Conservation (phyloP, 2,329 filamentous ascomycete genomes). For the Dichotomopilus funicola region DNA sequence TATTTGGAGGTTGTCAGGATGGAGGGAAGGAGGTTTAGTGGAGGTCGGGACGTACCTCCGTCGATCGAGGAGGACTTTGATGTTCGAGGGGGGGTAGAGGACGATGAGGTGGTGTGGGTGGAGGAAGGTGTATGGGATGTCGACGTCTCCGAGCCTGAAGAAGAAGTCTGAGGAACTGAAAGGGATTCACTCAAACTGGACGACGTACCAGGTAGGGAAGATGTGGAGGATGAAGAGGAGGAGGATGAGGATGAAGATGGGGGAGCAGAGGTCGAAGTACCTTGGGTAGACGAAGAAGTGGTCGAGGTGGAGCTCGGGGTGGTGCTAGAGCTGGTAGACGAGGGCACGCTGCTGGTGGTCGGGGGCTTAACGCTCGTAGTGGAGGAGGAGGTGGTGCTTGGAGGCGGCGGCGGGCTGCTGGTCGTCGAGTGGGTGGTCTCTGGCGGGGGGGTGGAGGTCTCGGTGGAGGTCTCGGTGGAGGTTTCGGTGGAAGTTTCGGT, state of each 20-base stretch:
- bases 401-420: too few species aligned
- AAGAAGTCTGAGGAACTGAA: constrained; percentile 25
- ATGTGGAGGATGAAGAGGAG: constrained; percentile 5
- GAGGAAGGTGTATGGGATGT: neutral
- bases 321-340: too few species aligned
- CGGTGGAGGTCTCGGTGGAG: constrained; percentile 13
- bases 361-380: too few species aligned
- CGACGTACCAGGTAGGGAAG: constrained; percentile 29
- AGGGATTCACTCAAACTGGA: constrained; percentile 24
- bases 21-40: neutral
- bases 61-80: constrained; percentile 17
- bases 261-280: too few species aligned
- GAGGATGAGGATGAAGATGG: neutral
- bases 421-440: too few species aligned
- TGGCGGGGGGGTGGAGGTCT: constrained; percentile 13
- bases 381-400: too few species aligned
- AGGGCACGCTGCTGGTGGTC: too few species aligned
- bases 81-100: constrained; percentile 14
- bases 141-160: neutral
- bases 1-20: neutral
- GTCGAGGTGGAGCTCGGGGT: too few species aligned
- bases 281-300: too few species aligned
- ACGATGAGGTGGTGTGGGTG: constrained; percentile 6
- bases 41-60: constrained; percentile 16
- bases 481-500: constrained; percentile 23